phyloP scores from a whole-genome alignment of 2,329 filamentous ascomycete genomes.

The Ceratocystis destructans region DNA sequence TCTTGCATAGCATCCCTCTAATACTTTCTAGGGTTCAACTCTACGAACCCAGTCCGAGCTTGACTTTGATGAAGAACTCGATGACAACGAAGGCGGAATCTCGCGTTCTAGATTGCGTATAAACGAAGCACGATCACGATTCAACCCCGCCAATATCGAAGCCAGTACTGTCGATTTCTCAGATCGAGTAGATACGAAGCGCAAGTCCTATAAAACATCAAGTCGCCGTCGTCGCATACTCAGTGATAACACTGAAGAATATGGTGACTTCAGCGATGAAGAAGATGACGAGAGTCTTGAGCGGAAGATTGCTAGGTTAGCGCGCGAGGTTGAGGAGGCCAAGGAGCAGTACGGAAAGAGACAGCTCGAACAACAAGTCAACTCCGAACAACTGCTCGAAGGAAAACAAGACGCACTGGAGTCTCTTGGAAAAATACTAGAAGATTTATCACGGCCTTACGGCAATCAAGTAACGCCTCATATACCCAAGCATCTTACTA shows the following conservation, averaged over 20 bases:
- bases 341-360: constrained; percentile 47
- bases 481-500: background rate
- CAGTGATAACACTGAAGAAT: constrained; percentile 49
- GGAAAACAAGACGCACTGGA: constrained; percentile 44
- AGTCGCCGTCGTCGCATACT: constrained; percentile 51
- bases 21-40: constrained; percentile 35
- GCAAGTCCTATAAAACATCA: constrained; percentile 68
- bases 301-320: constrained; percentile 66
- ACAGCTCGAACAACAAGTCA: constrained; percentile 34
- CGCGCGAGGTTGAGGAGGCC: constrained; percentile 66
- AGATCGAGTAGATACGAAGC: constrained; percentile 69
- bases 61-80: constrained; percentile 47
- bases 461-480: constrained; percentile 17
- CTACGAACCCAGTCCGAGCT: constrained; percentile 46
- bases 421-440: constrained; percentile 57
- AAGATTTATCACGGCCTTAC: constrained; percentile 41
- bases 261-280: constrained; percentile 65
- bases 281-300: constrained; percentile 56
- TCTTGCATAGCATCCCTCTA: background rate
- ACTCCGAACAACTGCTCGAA: constrained; percentile 29
- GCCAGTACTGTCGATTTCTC: constrained; percentile 75
- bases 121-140: constrained; percentile 65
- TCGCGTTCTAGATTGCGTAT: constrained; percentile 64
- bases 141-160: constrained; percentile 62
- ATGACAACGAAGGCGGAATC: constrained; percentile 53